Evolutionary conservation across 305 asterid species (phyloP).

Genomic region (Ajuga reptans): DNA sequence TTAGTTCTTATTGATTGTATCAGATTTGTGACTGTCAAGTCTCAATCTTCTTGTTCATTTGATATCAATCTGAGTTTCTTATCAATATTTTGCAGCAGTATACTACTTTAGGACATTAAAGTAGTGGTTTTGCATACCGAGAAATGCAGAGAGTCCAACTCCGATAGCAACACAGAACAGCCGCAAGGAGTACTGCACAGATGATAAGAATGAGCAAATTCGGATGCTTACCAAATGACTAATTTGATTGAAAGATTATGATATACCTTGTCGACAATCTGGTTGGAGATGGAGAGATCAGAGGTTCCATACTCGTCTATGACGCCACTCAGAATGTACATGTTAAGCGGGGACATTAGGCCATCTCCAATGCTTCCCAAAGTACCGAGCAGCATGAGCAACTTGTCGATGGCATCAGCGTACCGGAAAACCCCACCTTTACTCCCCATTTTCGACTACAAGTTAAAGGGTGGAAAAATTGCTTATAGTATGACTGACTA

Average conservation of each 20-base stretch:
- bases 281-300: constrained; percentile 17
- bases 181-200: constrained; percentile 50
- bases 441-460: constrained; percentile 31
- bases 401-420: constrained; percentile 49
- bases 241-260: no score
- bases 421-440: constrained; percentile 49
- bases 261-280: constrained; percentile 34
- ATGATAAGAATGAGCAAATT: neutral
- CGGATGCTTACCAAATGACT: no score
- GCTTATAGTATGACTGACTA: neutral
- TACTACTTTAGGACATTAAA: neutral
- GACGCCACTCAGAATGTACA: constrained; percentile 45
- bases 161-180: constrained; percentile 57
- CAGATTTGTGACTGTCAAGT: no score
- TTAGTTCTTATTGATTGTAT: neutral
- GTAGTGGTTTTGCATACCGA: constrained; percentile 36
- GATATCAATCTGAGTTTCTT: no score
- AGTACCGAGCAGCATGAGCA: constrained; percentile 47
- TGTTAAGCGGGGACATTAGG: constrained; percentile 49
- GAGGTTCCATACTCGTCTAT: constrained; percentile 38
- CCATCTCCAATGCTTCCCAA: constrained; percentile 67
- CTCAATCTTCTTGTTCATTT: no score
- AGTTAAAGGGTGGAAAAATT: neutral
- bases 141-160: constrained; percentile 57
- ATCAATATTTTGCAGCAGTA: no score